Conservation (phyloP, 768 basidiomycete genomes). For the Baorangia bicolor region DNA sequence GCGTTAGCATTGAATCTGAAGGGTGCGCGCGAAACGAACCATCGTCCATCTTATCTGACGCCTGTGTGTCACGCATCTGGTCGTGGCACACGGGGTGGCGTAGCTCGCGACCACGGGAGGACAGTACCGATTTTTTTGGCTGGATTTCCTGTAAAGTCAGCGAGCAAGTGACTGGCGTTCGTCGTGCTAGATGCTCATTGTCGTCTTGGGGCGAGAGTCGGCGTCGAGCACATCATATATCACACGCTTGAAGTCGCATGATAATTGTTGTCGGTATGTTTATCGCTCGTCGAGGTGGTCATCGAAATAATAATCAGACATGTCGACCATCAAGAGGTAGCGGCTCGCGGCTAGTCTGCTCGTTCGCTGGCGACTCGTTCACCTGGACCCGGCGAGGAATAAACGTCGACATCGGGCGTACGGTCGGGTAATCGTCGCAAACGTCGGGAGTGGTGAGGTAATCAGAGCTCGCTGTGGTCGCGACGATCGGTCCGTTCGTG, state of each 20-base stretch:
- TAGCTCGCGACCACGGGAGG: conserved; percentile 8
- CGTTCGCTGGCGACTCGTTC: neutral
- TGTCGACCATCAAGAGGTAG: neutral
- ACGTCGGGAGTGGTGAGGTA: neutral
- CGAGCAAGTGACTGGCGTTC: neutral
- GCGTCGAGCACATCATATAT: neutral
- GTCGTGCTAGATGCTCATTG: neutral
- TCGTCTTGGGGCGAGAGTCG: neutral
- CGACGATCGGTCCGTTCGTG: neutral
- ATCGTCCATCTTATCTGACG: conserved; percentile 2
- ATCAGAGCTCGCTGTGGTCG: neutral
- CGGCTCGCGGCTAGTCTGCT: neutral
- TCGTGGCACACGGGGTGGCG: neutral
- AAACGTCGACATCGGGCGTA: neutral
- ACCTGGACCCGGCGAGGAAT: neutral
- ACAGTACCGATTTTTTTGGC: neutral
- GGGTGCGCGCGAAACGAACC: neutral
- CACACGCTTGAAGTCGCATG: neutral
- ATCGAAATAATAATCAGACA: neutral
- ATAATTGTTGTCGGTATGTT: neutral
- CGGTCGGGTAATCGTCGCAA: neutral
- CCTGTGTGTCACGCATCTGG: neutral
- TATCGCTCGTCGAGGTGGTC: neutral
- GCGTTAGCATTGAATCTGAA: neutral
- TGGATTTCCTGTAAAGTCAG: neutral